These are phyloP conservation scores for Bryum argenteum DNA, from an alignment of 225 moss, liverwort and hornwort genomes.

Conservation along the genomic window DNA sequence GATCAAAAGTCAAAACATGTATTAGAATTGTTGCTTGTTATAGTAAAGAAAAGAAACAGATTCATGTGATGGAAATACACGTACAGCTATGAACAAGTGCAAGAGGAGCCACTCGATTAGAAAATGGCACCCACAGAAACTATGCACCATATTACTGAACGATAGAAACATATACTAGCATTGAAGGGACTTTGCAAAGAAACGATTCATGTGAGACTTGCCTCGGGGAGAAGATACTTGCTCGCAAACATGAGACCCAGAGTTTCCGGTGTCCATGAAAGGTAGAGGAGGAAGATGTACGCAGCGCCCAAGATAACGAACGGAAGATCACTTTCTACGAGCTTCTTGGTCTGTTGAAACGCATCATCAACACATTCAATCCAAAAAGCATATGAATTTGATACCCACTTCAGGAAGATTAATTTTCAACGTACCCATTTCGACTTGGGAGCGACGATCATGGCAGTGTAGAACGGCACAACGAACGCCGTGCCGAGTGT, in stretches of 20 bases:
- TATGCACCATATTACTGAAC: too few relatives aligned
- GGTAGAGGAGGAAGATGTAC: slow-evolving; percentile 77
- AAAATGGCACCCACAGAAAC: too few relatives aligned
- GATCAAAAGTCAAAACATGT: too few relatives aligned
- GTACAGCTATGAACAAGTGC: slow-evolving; percentile 1
- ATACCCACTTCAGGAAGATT: neutral
- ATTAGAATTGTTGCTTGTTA: too few relatives aligned
- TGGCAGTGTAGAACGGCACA: slow-evolving; percentile 84
- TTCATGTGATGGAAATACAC: neutral
- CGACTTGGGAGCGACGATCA: slow-evolving; percentile 93
- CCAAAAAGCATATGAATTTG: neutral
- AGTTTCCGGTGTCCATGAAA: slow-evolving; percentile 90
- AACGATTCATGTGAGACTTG: slow-evolving; percentile 20
- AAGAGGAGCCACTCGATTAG: slow-evolving; percentile 1
- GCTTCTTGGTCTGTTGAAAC: slow-evolving; percentile 74
- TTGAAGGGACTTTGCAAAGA: too few relatives aligned
- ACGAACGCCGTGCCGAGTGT: slow-evolving; percentile 88
- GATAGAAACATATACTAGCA: too few relatives aligned
- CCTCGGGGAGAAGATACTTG: slow-evolving; percentile 97
- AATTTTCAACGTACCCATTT: slow-evolving; percentile 64
- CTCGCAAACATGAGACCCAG: slow-evolving; percentile 89
- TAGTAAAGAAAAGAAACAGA: neutral
- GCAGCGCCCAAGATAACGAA: slow-evolving; percentile 76
- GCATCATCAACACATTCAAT: slow-evolving; percentile 12
- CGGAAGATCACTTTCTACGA: slow-evolving; percentile 77